Evolutionary conservation across 1,284 basidiomycete genomes (phyloP), one percentile per base, ranked within the genome.

Genomic region (Cronartium quercuum): DNA sequence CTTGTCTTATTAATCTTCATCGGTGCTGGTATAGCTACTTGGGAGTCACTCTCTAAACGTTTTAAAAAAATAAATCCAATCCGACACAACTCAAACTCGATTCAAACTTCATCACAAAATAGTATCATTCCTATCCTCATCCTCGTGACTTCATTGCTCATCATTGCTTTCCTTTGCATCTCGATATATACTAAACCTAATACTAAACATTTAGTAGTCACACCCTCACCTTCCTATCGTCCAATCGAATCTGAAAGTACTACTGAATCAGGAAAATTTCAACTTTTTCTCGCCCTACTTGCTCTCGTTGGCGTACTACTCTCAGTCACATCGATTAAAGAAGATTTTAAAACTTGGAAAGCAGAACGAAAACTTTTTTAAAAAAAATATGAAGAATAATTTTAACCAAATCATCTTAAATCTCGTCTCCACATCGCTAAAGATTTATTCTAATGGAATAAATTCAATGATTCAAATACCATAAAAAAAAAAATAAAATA

Each of bases 301-400:
- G 21, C 51, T 21, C 29, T 57, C 21, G 21, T 57, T 6, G 21
- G 21, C 7, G 29, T 57, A 3, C n/a, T 57, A 9, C 21, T 57
- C n/a, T 24, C 29, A 57, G 29, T n/a, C 29, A 21, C 51, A 21
- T 57, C 51, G n/a, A 57, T 57, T 6, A 57, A 57, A 57, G 51
- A 57, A 57, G 51, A 57, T 57, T 57, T 57, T 57, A 57, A 57
- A 57, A 57, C 21, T 24, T 57, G 51, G 51, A 57, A 57, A 21
- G 29, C 21, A 24, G 51, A 57, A 57, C 21, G 51, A 24, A 57
- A 57, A 57, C 29, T 57, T 9, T 12, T 57, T 9, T 12, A 57
- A 57, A 57, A 57, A 29, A 29, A 29, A 29, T 29, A 29, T 1
- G 29, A 29, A 29, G 29, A 29, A 29, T 29, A 1, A 29, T 29